A percentile compares a stretch with the other conserved stretches of the same genome.
These are phyloP conservation scores for Babesia divergens DNA, from an alignment of 169 alveolate genomes.

Conservation along the genomic window DNA sequence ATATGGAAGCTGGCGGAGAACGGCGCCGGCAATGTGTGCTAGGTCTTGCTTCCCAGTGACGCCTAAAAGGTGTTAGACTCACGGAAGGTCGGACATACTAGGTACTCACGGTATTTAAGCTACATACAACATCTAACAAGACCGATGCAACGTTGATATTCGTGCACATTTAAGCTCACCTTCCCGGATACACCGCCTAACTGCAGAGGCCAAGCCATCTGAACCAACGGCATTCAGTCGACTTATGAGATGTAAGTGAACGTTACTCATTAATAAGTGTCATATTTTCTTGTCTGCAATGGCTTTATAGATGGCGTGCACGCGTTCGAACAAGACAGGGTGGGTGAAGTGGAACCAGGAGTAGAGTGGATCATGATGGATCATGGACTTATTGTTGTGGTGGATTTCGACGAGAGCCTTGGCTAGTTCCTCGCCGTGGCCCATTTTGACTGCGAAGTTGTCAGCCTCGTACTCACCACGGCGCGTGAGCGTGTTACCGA, in stretches of 20 bases:
- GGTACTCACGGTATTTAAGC: too few relatives aligned
- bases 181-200: slow-evolving; percentile 28
- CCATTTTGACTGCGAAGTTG: slow-evolving; percentile 75
- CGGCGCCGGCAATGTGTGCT: slow-evolving; percentile 8
- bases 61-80: not conserved
- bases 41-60: slow-evolving; percentile 23
- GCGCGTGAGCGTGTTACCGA: slow-evolving; percentile 67
- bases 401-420: slow-evolving; percentile 67
- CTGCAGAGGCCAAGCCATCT: slow-evolving; percentile 19
- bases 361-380: slow-evolving; percentile 66
- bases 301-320: slow-evolving; percentile 69
- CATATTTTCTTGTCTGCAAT: slow-evolving; percentile 34
- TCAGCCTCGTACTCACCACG: slow-evolving; percentile 83
- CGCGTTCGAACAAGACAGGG: slow-evolving; percentile 81
- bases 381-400: slow-evolving; percentile 32
- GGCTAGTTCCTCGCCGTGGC: slow-evolving; percentile 70
- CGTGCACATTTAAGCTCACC: too few relatives aligned
- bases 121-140: too few relatives aligned
- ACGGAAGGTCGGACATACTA: too few relatives aligned
- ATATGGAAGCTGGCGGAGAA: slow-evolving; percentile 1
- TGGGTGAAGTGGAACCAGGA: slow-evolving; percentile 86
- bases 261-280: not conserved
- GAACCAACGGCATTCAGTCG: not conserved
- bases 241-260: slow-evolving; percentile 1
- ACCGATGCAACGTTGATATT: too few relatives aligned